Percentiles rank a stretch among this genome's conserved stretches.
Conservation (phyloP, 257 asterid genomes). For the Forsythia viridissima region DNA sequence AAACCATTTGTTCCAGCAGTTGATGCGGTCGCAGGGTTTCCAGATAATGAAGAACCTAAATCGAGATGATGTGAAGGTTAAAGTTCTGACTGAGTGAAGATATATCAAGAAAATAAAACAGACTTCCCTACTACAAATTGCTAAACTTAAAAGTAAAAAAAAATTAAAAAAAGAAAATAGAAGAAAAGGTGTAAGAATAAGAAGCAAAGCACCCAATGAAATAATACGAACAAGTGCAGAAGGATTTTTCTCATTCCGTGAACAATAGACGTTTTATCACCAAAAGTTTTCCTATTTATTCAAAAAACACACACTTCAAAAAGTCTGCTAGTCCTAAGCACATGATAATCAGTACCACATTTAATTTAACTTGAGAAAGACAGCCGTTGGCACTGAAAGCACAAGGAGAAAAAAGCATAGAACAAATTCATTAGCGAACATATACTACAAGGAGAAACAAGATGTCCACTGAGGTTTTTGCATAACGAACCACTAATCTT, state of each 20-base stretch:
- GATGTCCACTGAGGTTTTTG: not conserved
- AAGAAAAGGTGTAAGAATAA: not conserved
- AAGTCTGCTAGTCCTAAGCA: not conserved
- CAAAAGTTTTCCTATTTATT: not conserved
- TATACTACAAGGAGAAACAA: not conserved
- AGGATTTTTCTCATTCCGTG: not conserved
- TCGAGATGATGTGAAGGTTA: constrained; percentile 19
- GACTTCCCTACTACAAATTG: not conserved
- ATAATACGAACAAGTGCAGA: not conserved
- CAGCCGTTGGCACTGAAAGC: not conserved
- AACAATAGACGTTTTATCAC: not conserved
- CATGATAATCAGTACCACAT: not conserved
- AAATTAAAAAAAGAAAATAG: not conserved
- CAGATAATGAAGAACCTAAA: constrained; percentile 88
- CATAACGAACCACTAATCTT: not conserved
- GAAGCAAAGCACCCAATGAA: not conserved
- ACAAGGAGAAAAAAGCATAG: not conserved
- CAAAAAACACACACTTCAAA: not conserved
- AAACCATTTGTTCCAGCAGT: constrained; percentile 84
- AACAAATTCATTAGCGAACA: not conserved
- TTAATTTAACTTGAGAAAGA: not conserved
- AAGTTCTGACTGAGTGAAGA: not conserved
- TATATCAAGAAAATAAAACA: not conserved
- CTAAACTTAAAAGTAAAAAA: not conserved
- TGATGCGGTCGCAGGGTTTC: constrained; percentile 78